A percentile compares a stretch with the other conserved stretches of the same genome.
Evolutionary conservation across 2,329 filamentous ascomycete genomes (phyloP).

Genomic region (Talaromyces pinophilus): DNA sequence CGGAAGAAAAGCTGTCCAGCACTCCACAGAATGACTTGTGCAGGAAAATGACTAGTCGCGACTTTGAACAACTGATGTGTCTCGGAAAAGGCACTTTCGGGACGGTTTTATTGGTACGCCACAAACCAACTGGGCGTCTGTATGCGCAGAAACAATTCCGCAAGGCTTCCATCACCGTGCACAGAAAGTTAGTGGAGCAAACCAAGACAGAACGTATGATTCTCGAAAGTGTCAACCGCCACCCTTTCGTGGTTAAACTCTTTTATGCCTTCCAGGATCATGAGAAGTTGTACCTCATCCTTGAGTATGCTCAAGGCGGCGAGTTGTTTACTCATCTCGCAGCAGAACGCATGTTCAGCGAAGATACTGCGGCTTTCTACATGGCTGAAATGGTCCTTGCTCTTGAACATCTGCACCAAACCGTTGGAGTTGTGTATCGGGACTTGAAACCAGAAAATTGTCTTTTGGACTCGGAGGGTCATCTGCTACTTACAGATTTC

Average conservation of each 20-base stretch:
- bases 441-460: conserved; percentile 98
- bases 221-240: conserved; percentile 90
- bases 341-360: conserved; percentile 91
- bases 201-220: conserved; percentile 96
- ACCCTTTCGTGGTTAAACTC: conserved; percentile 96
- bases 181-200: conserved; percentile 94
- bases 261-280: conserved; percentile 98
- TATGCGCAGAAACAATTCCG: conserved; percentile 99
- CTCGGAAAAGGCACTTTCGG: conserved; percentile 96
- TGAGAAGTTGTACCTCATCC: conserved; percentile 94
- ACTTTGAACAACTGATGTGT: conserved; percentile 88
- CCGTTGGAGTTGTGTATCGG: conserved; percentile 90
- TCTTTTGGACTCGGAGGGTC: conserved; percentile 84
- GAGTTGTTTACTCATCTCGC: conserved; percentile 95
- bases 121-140: conserved; percentile 79
- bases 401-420: conserved; percentile 87
- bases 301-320: conserved; percentile 96
- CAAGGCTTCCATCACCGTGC: conserved; percentile 91
- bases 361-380: conserved; percentile 89
- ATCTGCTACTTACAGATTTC: conserved; percentile 93
- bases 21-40: conserved; percentile 55
- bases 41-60: conserved; percentile 86
- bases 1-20: conserved; percentile 40
- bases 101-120: conserved; percentile 90
- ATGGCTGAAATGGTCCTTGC: conserved; percentile 98